These are phyloP conservation scores for Epichloe festucae DNA, from an alignment of 2,329 filamentous ascomycete genomes.

Conservation along the genomic window DNA sequence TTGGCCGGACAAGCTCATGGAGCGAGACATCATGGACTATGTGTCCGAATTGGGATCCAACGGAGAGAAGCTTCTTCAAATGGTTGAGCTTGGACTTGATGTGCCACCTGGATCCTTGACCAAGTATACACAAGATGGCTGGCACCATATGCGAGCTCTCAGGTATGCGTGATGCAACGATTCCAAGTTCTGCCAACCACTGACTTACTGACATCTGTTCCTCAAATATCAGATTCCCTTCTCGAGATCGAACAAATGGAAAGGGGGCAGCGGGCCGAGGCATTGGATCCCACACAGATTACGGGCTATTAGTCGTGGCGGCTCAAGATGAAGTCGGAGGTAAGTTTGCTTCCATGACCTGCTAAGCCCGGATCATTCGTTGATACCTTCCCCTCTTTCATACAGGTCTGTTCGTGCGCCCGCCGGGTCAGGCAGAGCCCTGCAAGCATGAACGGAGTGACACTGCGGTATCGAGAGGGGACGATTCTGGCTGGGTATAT, in stretches of 20 bases:
- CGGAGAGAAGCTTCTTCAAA: constrained; percentile 31
- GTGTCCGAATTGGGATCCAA: constrained; percentile 26
- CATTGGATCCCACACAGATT: constrained; percentile 39
- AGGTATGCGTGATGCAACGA: constrained; percentile 16
- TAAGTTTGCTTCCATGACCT: constrained; percentile 6
- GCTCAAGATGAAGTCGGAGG: constrained; percentile 37
- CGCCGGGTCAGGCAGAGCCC: constrained; percentile 25
- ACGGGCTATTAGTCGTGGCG: constrained; percentile 37
- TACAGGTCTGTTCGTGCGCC: constrained; percentile 31
- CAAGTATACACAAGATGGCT: constrained; percentile 31
- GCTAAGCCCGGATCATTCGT: neutral
- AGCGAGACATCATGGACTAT: constrained; percentile 25
- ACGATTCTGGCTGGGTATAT: constrained; percentile 33
- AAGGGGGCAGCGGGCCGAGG: constrained; percentile 36
- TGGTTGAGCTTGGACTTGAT: constrained; percentile 32
- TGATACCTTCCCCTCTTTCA: neutral
- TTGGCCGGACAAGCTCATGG: constrained; percentile 31
- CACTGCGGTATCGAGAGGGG: constrained; percentile 28
- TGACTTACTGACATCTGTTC: neutral
- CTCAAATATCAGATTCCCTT: constrained; percentile 16
- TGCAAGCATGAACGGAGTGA: constrained; percentile 32
- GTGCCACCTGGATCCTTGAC: constrained; percentile 27
- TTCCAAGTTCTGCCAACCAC: neutral
- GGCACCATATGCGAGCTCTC: constrained; percentile 37
- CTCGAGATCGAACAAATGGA: constrained; percentile 26